Evolutionary conservation across 129 eudicot genomes (phyloP).

Genomic region (Gnaphalium uliginosum): DNA sequence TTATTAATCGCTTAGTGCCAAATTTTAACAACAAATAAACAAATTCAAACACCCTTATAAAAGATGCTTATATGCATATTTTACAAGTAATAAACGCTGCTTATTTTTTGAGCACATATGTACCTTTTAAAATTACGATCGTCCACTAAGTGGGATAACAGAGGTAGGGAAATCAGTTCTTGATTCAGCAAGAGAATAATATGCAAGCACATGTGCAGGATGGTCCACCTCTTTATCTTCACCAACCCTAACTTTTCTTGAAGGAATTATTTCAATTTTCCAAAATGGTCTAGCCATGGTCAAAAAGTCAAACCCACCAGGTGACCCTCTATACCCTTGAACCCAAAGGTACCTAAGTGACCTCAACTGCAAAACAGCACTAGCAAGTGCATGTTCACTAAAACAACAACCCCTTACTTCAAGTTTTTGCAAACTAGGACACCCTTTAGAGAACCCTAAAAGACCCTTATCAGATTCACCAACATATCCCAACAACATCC

Average conservation of each 20-base stretch:
- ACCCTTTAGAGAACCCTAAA: conserved; percentile 69
- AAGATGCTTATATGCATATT: too few relatives aligned
- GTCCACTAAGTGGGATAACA: conserved; percentile 62
- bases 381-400: conserved; percentile 76
- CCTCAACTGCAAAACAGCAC: conserved; percentile 53
- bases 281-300: conserved; percentile 84
- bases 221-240: conserved; percentile 48
- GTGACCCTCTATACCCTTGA: conserved; percentile 70
- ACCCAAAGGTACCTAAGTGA: conserved; percentile 90
- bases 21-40: too few relatives aligned
- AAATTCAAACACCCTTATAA: too few relatives aligned
- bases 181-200: conserved; percentile 81
- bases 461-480: conserved; percentile 82
- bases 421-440: conserved; percentile 70
- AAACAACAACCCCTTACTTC: conserved; percentile 79
- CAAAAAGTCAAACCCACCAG: conserved; percentile 48
- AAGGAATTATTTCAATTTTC: conserved; percentile 89
- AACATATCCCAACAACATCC: conserved; percentile 89
- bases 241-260: conserved; percentile 52
- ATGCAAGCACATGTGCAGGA: conserved; percentile 87
- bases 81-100: too few relatives aligned
- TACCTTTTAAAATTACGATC: too few relatives aligned
- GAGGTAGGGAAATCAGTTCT: conserved; percentile 80
- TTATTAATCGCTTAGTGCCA: too few relatives aligned
- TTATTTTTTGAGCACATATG: too few relatives aligned